Evolutionary conservation across 169 alveolate species (phyloP).

Genomic region (Eimeria sp.): DNA sequence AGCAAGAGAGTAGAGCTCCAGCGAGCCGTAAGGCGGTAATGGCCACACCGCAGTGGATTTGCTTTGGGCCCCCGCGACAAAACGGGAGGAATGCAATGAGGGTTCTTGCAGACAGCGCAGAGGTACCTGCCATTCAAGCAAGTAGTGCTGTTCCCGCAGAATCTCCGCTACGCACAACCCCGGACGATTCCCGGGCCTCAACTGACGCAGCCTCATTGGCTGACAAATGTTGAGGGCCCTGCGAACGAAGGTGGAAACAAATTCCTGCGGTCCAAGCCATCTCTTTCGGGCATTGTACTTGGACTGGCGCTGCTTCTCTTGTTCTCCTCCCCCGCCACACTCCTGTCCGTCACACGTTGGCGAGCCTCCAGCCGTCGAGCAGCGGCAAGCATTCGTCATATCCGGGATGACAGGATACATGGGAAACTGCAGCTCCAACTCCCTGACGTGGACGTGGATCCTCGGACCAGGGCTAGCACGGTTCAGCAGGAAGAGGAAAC

Average conservation of each 20-base stretch:
- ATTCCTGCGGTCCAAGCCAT: slow-evolving; percentile 47
- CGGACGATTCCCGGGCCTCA: slow-evolving; percentile 48
- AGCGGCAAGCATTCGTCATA: background rate
- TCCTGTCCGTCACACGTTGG: slow-evolving; percentile 39
- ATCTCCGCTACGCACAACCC: slow-evolving; percentile 62
- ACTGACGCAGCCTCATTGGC: slow-evolving; percentile 67
- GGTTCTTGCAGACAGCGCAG: slow-evolving; percentile 45
- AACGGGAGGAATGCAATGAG: slow-evolving; percentile 1
- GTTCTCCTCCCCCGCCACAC: slow-evolving; percentile 44
- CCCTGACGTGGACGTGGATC: slow-evolving; percentile 67
- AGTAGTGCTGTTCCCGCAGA: slow-evolving; percentile 52
- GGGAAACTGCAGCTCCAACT: slow-evolving; percentile 66
- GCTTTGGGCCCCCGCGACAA: background rate
- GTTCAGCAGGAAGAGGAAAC: slow-evolving; percentile 48
- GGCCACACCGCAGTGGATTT: slow-evolving; percentile 61
- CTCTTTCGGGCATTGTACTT: background rate
- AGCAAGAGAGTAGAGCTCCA: slow-evolving; percentile 2
- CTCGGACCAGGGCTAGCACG: slow-evolving; percentile 64
- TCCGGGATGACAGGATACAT: slow-evolving; percentile 57
- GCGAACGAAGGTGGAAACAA: slow-evolving; percentile 44
- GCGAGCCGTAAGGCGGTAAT: slow-evolving; percentile 47
- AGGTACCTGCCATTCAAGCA: slow-evolving; percentile 65
- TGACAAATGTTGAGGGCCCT: slow-evolving; percentile 62
- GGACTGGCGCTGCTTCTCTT: slow-evolving; percentile 34
- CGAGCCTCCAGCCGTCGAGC: slow-evolving; percentile 22